Conservation (phyloP, 2,329 filamentous ascomycete genomes). For the Purpureocillium takamizusanense region DNA sequence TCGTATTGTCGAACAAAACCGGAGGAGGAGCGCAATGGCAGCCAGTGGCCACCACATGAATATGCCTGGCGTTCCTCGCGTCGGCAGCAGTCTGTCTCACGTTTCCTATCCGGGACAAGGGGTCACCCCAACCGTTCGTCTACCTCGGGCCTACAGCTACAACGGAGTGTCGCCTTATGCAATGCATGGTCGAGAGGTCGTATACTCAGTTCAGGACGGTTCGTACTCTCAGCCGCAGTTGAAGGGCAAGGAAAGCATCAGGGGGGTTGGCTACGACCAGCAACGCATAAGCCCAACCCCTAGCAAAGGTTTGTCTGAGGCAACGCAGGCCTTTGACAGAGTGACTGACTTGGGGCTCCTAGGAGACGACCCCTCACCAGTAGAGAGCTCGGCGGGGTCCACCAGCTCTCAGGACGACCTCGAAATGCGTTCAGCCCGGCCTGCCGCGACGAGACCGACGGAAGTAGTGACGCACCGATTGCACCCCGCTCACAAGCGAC, state of each 20-base stretch:
- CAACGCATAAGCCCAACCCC: slow-evolving; percentile 25
- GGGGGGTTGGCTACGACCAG: slow-evolving; percentile 19
- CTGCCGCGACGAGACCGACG: slow-evolving; percentile 3
- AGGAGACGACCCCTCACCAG: slow-evolving; percentile 6
- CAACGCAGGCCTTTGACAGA: slow-evolving; percentile 1
- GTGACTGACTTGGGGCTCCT: neutral
- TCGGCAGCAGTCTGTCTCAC: slow-evolving; percentile 36
- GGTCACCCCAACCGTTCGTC: slow-evolving; percentile 25
- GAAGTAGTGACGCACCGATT: slow-evolving; percentile 9
- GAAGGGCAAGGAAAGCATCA: slow-evolving; percentile 35
- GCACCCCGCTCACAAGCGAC: slow-evolving; percentile 18
- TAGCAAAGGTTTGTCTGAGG: slow-evolving; percentile 23
- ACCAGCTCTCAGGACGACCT: slow-evolving; percentile 29
- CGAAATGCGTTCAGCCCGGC: slow-evolving; percentile 23
- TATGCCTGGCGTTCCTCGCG: slow-evolving; percentile 31
- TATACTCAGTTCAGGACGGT: slow-evolving; percentile 18
- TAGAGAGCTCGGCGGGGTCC: slow-evolving; percentile 26
- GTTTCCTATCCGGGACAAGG: slow-evolving; percentile 36
- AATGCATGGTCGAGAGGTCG: slow-evolving; percentile 16
- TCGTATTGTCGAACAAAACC: slow-evolving; percentile 41
- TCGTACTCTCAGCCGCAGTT: slow-evolving; percentile 14
- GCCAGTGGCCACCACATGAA: slow-evolving; percentile 27
- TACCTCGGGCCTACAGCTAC: slow-evolving; percentile 35
- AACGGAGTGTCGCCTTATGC: slow-evolving; percentile 24
- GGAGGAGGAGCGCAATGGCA: slow-evolving; percentile 38